Base-by-base conservation (phyloP, 257 asterid genomes). In the Avicennia marina region DNA sequence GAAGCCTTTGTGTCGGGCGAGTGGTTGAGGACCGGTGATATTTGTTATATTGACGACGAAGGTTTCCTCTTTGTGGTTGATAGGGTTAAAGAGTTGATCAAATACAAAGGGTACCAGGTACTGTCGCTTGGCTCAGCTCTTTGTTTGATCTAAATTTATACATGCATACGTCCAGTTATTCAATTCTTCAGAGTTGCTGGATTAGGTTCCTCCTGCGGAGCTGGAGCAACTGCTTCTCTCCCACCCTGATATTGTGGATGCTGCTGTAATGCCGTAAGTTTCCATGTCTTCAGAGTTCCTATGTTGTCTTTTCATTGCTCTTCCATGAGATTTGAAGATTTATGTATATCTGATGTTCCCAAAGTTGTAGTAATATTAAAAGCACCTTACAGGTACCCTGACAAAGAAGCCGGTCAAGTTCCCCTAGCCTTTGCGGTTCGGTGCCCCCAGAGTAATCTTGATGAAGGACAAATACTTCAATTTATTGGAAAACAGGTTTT, bases 91-190 rank as follows among this genome's bases (percentile, higher is more conserved):
- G 84, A 82, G 60, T 48, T 78, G 48, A 79, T 82, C 66, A 79
- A 82, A 63, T 82, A 78, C 62, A 79, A 82, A 70, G 90, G 85
- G 13, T 75, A 78, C 60, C 85, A 78, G 88, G 88, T 78, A 10
- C 32, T 27, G n/a, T 22, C 36, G 0, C 6, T 48, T 26, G 8
- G 31, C 13, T n/a, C 29, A 29, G n/a, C n/a, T 40, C 34, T 24
- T 34, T 67, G 29, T 2, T 8, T 55, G 16, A 26, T 31, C 0
- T 32, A 8, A 2, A 11, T 39, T 12, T 15, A 22, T 31, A 12
- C 2, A 34, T 13, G n/a, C 15, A 3, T 33, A 9, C 1, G 22
- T 34, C 4, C 17, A 11, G 18, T 55, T 44, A 32, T 16, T 16
- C 1, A 15, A 16, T 31, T 47, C 17, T 1, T 24, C n/a, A n/a